Conservation (phyloP, 352 stramenopile genomes). For the Lagenidium giganteum region DNA sequence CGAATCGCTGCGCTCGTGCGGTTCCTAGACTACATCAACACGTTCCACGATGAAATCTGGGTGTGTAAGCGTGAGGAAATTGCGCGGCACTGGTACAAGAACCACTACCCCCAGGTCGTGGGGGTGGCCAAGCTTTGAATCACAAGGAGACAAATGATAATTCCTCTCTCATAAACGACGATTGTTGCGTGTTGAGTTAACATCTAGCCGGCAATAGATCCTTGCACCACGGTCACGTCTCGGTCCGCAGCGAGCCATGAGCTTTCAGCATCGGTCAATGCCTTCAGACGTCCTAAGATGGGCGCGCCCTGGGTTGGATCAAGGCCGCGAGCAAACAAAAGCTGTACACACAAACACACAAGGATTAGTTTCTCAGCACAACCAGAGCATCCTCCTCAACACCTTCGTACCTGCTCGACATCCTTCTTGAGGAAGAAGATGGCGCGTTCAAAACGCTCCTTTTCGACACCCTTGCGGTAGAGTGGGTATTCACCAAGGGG, state of each 20-base stretch:
- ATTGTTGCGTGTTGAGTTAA: conserved; percentile 2
- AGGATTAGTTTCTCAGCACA: conserved; percentile 1
- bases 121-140: conserved; percentile 36
- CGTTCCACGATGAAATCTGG: conserved; percentile 88
- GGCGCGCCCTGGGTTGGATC: conserved; percentile 60
- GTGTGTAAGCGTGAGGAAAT: conserved; percentile 93
- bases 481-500: conserved; percentile 73
- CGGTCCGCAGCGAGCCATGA: conserved; percentile 64
- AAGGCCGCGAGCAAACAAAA: conserved; percentile 70
- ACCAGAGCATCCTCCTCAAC: neutral
- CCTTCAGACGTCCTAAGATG: conserved; percentile 61
- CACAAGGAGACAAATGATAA: neutral
- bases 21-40: conserved; percentile 93
- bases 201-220: neutral
- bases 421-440: conserved; percentile 76
- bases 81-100: conserved; percentile 93
- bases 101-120: conserved; percentile 54
- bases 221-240: conserved; percentile 28
- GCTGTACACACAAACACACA: conserved; percentile 20
- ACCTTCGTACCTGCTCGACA: conserved; percentile 64
- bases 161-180: neutral
- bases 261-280: conserved; percentile 58
- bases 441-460: conserved; percentile 70
- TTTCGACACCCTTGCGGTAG: conserved; percentile 75
- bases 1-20: conserved; percentile 86